Evolutionary conservation across 805 yeast genomes (phyloP).

Genomic region (Nakazawaea holstii): DNA sequence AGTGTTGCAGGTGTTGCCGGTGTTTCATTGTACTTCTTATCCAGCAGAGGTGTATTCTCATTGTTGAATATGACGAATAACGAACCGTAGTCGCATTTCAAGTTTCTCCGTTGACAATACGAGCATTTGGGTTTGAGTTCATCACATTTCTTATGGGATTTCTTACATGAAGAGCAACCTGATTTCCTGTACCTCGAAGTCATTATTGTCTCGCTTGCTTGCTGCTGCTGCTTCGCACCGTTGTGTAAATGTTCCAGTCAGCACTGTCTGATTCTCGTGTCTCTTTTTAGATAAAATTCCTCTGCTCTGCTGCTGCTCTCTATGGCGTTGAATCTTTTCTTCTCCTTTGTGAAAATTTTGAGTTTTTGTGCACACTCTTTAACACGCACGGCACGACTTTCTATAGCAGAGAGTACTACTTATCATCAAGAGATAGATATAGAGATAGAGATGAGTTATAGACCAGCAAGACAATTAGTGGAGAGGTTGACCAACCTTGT

Average conservation of each 20-base stretch:
- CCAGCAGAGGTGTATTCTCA: not conserved
- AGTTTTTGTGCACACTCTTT: too few relatives aligned
- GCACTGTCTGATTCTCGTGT: not conserved
- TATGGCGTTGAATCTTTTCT: not conserved
- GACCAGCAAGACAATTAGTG: not conserved
- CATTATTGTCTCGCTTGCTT: too few relatives aligned
- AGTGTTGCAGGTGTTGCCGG: not conserved
- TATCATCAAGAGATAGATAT: too few relatives aligned
- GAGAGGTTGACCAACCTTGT: constrained; percentile 8
- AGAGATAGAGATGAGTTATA: not conserved
- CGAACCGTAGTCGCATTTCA: constrained; percentile 8
- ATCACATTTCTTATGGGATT: constrained; percentile 9
- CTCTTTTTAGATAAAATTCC: constrained; percentile 9
- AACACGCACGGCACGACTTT: too few relatives aligned
- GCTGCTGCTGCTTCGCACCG: too few relatives aligned
- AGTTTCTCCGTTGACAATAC: constrained; percentile 1
- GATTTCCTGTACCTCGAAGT: constrained; percentile 5
- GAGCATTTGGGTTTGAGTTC: constrained; percentile 9
- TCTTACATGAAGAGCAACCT: constrained; percentile 8
- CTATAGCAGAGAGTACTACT: too few relatives aligned
- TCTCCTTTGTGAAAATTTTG: not conserved
- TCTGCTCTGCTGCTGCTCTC: constrained; percentile 3
- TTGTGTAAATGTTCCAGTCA: too few relatives aligned
- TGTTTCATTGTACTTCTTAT: not conserved
- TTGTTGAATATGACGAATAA: constrained; percentile 1